A percentile compares a stretch with the other conserved stretches of the same genome.
Conservation (phyloP, 1,284 basidiomycete genomes). For the Sporisorium scitamineum region DNA sequence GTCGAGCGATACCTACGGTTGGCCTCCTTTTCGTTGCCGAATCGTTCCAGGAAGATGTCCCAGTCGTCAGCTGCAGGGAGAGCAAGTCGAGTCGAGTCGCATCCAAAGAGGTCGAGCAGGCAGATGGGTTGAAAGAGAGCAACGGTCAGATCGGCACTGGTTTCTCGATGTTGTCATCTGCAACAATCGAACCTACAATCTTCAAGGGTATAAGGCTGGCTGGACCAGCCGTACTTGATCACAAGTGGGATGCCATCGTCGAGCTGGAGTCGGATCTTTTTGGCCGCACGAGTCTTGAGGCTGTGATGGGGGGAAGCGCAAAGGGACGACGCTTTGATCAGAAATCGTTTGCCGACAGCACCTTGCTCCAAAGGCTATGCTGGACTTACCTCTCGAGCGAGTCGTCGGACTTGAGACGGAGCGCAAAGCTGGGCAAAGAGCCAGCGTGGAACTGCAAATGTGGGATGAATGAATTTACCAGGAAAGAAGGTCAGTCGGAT, state of each 20-base stretch:
- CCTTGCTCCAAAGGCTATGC: neutral
- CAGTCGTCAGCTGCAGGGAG: conserved; percentile 58
- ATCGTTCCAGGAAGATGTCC: conserved; percentile 67
- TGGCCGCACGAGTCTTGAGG: conserved; percentile 58
- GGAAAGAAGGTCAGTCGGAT: conserved; percentile 4
- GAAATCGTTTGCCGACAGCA: neutral
- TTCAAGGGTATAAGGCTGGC: conserved; percentile 62
- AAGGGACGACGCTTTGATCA: neutral
- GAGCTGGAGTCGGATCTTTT: conserved; percentile 62
- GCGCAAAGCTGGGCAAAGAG: conserved; percentile 63
- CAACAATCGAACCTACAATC: conserved; percentile 53
- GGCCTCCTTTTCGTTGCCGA: conserved; percentile 61
- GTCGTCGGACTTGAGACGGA: conserved; percentile 64
- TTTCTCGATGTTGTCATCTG: neutral
- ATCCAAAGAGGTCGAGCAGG: neutral
- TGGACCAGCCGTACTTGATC: conserved; percentile 63
- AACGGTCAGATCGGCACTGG: neutral
- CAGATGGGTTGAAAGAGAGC: neutral
- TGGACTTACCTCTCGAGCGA: conserved; percentile 51
- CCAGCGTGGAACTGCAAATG: conserved; percentile 63
- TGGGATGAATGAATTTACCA: neutral
- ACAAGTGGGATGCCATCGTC: conserved; percentile 63
- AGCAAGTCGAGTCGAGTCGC: neutral
- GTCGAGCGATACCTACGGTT: conserved; percentile 48
- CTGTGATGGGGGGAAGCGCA: conserved; percentile 10